Evolutionary conservation across 345 rosid species (phyloP).

Genomic region (Nasturtium officinale): DNA sequence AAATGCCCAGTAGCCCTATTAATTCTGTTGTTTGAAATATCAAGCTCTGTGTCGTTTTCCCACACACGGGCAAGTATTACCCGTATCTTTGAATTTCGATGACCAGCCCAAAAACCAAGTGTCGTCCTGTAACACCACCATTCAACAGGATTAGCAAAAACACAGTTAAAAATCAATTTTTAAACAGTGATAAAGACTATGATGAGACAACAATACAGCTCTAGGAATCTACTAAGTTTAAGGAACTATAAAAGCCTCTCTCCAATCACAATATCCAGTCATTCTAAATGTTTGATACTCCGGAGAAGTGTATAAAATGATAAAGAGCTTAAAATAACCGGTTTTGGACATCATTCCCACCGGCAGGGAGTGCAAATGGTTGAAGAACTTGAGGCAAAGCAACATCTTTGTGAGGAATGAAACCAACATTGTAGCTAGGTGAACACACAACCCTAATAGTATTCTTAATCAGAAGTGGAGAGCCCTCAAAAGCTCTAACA

Average conservation of each 20-base stretch:
- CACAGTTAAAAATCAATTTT: neutral
- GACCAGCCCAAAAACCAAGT: constrained; percentile 99
- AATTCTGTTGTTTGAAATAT: constrained; percentile 85
- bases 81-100: constrained; percentile 88
- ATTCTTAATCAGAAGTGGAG: constrained; percentile 78
- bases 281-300: neutral
- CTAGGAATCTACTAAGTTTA: neutral
- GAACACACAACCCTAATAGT: constrained; percentile 94
- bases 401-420: constrained; percentile 96
- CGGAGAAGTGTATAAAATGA: neutral
- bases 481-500: constrained; percentile 88
- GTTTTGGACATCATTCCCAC: constrained; percentile 79
- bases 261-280: neutral
- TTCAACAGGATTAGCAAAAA: constrained; percentile 14
- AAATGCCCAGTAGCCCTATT: constrained; percentile 82
- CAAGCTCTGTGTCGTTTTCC: constrained; percentile 94
- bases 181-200: neutral
- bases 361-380: constrained; percentile 93
- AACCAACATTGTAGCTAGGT: constrained; percentile 91
- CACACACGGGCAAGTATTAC: constrained; percentile 93
- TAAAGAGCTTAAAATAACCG: constrained; percentile 49
- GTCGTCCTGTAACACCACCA: constrained; percentile 63
- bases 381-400: constrained; percentile 95
- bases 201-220: neutral
- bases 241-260: neutral